Base-by-base conservation (phyloP, 2,329 filamentous ascomycete species). In the Talaromyces rugulosus region DNA sequence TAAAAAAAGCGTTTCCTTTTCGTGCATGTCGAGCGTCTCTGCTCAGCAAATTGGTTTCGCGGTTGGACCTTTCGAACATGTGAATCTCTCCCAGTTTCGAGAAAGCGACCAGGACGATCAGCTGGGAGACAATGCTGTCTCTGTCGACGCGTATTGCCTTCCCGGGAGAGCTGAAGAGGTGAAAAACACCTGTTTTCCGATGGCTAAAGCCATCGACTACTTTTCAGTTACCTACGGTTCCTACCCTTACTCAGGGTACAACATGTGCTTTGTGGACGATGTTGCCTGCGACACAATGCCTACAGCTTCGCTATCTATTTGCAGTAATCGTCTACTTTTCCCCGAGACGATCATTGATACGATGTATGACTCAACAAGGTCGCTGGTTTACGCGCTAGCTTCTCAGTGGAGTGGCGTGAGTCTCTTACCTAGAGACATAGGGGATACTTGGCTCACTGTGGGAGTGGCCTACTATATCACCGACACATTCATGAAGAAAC, bases 381-480 rank as follows among this genome's bases (percentile, higher is more conserved):
- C 86, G 59, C 80, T 99, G 23, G 89, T 96, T 8, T 89, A 95
- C 72, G 88, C 92, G 0, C 81, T 98, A 55, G 91, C 95, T 11
- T 91, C 88, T 63, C 95, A 99, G 74, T 99, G 94, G 90, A 91
- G 95, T 66, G 95, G 95, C 16, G 89, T 99, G 65, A 93, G 93
- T 71, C 90, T 99, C 67, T 89, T 96, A 55, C 89, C 95, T 0
- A 91, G 92, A 71, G 87, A 89, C 47, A 86, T 88, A 18, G 83
- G 84, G 58, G 95, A 99, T 74, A 86, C 88, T 59, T 99, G 95
- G 95, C 87, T 96, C 23, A 89, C 94, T 12, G 85, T 95, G 59
- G 96, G 94, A 14, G 89, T 96, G 54, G 90, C 94, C 0, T 93
- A 94, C 80, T 99, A 92, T 79, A 96, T 99, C 84, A 92, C 94